A percentile compares a stretch with the other conserved stretches of the same genome.
These are phyloP conservation scores for Cyanodermella asteris DNA, from an alignment of 2,329 filamentous ascomycete genomes.

Conservation along the genomic window DNA sequence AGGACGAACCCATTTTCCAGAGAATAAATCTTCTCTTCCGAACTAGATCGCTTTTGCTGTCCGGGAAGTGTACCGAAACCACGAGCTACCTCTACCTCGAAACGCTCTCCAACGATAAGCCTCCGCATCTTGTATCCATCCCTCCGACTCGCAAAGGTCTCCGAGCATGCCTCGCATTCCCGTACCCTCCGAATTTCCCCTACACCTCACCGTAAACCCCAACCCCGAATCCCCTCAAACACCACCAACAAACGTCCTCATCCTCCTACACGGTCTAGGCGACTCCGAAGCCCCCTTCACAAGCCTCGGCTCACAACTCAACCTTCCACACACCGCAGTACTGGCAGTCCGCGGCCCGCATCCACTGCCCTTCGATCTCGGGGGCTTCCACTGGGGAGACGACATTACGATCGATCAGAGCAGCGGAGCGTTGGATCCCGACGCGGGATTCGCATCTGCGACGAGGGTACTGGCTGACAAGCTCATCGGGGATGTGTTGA, in stretches of 20 bases:
- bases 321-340: conserved; percentile 55
- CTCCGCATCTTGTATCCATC: no score
- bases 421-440: conserved; percentile 34
- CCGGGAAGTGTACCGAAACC: no score
- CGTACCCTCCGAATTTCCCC: conserved; percentile 24
- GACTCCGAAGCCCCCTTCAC: conserved; percentile 51
- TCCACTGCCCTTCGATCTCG: conserved; percentile 45
- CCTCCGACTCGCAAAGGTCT: no score
- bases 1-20: no score
- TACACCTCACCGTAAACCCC: conserved; percentile 19
- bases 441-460: conserved; percentile 37
- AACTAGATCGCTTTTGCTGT: no score
- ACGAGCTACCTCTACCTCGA: no score
- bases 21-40: no score
- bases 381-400: conserved; percentile 50
- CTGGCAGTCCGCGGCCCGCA: conserved; percentile 52
- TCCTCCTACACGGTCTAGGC: conserved; percentile 69
- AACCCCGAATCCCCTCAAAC: conserved; percentile 21
- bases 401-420: conserved; percentile 32
- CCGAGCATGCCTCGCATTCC: conserved; percentile 17
- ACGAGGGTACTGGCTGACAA: conserved; percentile 24
- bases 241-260: conserved; percentile 49
- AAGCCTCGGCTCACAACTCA: conserved; percentile 43
- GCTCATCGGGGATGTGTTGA: conserved; percentile 29
- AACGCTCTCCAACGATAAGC: no score